Evolutionary conservation across 2,329 filamentous ascomycete genomes (phyloP).

Genomic region (Aspergillus puulaauensis): DNA sequence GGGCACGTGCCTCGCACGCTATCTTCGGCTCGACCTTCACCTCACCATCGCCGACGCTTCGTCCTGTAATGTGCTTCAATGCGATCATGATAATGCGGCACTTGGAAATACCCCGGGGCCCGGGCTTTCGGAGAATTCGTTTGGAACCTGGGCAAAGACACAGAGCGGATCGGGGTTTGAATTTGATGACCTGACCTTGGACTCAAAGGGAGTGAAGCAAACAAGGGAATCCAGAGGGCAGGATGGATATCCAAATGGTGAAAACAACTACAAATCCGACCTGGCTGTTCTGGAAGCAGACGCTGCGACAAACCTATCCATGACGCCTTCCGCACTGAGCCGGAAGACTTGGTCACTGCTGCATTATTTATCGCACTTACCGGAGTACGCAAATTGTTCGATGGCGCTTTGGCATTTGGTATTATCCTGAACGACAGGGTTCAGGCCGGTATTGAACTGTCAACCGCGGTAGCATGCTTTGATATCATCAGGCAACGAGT

Average conservation of each 20-base stretch:
- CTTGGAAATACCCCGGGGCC: neutral
- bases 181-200: neutral
- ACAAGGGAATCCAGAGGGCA: neutral
- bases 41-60: neutral
- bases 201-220: neutral
- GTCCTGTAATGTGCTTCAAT: neutral
- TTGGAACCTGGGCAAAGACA: neutral
- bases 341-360: conserved; percentile 2
- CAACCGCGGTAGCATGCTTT: neutral
- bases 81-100: neutral
- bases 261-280: neutral
- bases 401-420: neutral
- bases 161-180: neutral
- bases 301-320: neutral
- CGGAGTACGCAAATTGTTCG: neutral
- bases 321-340: neutral
- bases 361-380: neutral
- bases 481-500: neutral
- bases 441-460: neutral
- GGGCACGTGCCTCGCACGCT: conserved; percentile 5
- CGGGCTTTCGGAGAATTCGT: neutral
- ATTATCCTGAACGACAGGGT: neutral
- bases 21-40: conserved; percentile 2
- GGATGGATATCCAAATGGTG: neutral
- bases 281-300: neutral